Evolutionary conservation across 2,329 filamentous ascomycete genomes (phyloP).

Genomic region (Diaporthe longicolla): DNA sequence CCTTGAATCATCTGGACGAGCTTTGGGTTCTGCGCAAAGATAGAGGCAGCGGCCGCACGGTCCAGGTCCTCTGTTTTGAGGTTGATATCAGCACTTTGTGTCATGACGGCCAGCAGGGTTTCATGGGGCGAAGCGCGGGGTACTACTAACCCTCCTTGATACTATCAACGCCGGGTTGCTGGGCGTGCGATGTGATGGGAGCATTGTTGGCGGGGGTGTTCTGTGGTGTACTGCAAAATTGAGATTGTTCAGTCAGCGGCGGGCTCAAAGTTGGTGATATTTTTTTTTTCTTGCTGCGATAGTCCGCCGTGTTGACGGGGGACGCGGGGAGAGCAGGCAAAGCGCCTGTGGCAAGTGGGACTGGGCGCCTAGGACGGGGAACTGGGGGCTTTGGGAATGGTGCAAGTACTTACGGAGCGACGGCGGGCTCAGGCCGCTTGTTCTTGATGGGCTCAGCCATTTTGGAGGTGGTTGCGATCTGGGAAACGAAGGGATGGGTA

Average conservation of each 20-base stretch:
- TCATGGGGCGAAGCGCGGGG: slow-evolving; percentile 33
- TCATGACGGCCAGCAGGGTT: slow-evolving; percentile 9
- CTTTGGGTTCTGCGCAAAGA: slow-evolving; percentile 96
- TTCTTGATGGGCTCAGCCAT: slow-evolving; percentile 77
- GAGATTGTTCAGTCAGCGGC: slow-evolving; percentile 46
- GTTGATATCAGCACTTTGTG: slow-evolving; percentile 44
- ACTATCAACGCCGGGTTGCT: slow-evolving; percentile 92
- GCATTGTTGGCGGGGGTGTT: slow-evolving; percentile 97
- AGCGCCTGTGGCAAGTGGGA: slow-evolving; percentile 33
- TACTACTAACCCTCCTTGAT: slow-evolving; percentile 93
- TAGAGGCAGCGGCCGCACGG: slow-evolving; percentile 85
- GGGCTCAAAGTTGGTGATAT: slow-evolving; percentile 32
- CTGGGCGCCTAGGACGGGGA: slow-evolving; percentile 21
- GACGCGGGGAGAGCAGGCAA: slow-evolving; percentile 31
- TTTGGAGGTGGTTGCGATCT: slow-evolving; percentile 52
- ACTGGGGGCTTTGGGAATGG: slow-evolving; percentile 35
- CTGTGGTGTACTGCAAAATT: slow-evolving; percentile 86
- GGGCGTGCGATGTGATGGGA: slow-evolving; percentile 96
- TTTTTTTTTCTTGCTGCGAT: slow-evolving; percentile 41
- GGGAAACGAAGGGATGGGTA: slow-evolving; percentile 42
- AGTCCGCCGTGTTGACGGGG: slow-evolving; percentile 27
- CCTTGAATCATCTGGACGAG: slow-evolving; percentile 98
- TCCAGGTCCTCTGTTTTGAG: slow-evolving; percentile 84
- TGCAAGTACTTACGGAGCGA: slow-evolving; percentile 68
- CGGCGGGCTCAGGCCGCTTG: slow-evolving; percentile 69